A percentile compares a stretch with the other conserved stretches of the same genome.
Conservation (phyloP, 2,329 filamentous ascomycete species). For the Paraconiothyrium sp. region DNA sequence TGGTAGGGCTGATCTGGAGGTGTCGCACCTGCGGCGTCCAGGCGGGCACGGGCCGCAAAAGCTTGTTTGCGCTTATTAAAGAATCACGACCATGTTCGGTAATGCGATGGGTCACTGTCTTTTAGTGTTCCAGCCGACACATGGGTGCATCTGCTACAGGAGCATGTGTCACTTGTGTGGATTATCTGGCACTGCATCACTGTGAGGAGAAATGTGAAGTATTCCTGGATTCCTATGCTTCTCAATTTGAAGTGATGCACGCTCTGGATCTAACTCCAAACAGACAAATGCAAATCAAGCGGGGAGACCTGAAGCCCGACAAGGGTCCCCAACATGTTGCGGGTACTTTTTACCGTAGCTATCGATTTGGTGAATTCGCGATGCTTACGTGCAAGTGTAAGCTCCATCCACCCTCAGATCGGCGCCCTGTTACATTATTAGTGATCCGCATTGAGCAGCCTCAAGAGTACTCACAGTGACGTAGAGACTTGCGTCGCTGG, state of each 20-base stretch:
- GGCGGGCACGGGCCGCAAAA: conserved; percentile 5
- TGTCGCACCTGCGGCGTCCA: conserved; percentile 11
- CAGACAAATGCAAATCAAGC: not conserved
- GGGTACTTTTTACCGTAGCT: not conserved
- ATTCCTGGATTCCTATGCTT: not conserved
- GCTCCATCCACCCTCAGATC: conserved; percentile 86
- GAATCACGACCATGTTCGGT: not conserved
- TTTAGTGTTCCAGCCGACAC: not conserved
- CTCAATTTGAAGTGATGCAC: not conserved
- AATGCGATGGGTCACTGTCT: not conserved
- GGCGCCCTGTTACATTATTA: conserved; percentile 60
- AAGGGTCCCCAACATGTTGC: not conserved
- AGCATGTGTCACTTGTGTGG: not conserved
- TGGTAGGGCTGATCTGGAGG: conserved; percentile 30
- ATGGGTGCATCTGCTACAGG: not conserved
- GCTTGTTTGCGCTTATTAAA: not conserved
- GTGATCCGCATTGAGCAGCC: conserved; percentile 29
- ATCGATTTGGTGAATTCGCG: not conserved
- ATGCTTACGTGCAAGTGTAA: conserved; percentile 77
- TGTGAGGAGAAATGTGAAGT: not conserved
- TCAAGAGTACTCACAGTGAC: conserved; percentile 42
- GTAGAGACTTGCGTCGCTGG: conserved; percentile 72
- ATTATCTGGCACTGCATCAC: not conserved
- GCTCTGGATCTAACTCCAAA: not conserved
- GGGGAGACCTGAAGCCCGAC: not conserved